A percentile compares a stretch with the other conserved stretches of the same genome.
phyloP scores from a whole-genome alignment of 2,329 filamentous ascomycete species.

The Hymenoscyphus repandus region DNA sequence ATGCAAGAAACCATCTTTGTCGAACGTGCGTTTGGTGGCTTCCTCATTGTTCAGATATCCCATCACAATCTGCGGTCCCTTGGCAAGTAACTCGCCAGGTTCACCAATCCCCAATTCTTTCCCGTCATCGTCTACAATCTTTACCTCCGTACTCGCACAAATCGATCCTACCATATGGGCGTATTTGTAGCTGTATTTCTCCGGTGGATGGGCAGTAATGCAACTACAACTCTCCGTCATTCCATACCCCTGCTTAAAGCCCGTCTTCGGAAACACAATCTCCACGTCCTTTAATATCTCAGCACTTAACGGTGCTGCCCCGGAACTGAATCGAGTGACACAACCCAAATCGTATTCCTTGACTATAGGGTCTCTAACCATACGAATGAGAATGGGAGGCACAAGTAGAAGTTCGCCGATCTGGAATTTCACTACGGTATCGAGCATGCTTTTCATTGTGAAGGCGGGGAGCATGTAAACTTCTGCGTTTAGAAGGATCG shows the following conservation, averaged over 20 bases:
- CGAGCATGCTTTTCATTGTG: slow-evolving; percentile 54
- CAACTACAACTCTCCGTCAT: slow-evolving; percentile 56
- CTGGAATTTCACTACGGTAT: slow-evolving; percentile 58
- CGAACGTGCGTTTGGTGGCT: slow-evolving; percentile 33
- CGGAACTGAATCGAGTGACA: slow-evolving; percentile 37
- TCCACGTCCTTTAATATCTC: slow-evolving; percentile 35
- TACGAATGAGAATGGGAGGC: slow-evolving; percentile 67
- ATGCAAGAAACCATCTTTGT: slow-evolving; percentile 64
- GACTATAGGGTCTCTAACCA: slow-evolving; percentile 35
- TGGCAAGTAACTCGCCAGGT: slow-evolving; percentile 57
- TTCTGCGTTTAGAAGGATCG: slow-evolving; percentile 58
- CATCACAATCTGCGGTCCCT: slow-evolving; percentile 67
- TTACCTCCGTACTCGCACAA: slow-evolving; percentile 54
- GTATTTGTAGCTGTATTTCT: slow-evolving; percentile 51
- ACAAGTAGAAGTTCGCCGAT: slow-evolving; percentile 65
- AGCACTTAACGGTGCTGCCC: slow-evolving; percentile 43
- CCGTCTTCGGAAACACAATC: slow-evolving; percentile 36
- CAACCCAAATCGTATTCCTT: slow-evolving; percentile 50
- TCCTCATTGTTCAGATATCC: slow-evolving; percentile 59
- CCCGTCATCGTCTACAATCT: slow-evolving; percentile 52
- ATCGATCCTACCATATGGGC: slow-evolving; percentile 51
- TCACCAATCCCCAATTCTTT: slow-evolving; percentile 47
- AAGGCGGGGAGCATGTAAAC: slow-evolving; percentile 61
- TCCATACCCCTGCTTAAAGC: slow-evolving; percentile 47
- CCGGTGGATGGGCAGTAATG: slow-evolving; percentile 55